phyloP scores from a whole-genome alignment of 768 basidiomycete genomes.

The Daedalea quercina region DNA sequence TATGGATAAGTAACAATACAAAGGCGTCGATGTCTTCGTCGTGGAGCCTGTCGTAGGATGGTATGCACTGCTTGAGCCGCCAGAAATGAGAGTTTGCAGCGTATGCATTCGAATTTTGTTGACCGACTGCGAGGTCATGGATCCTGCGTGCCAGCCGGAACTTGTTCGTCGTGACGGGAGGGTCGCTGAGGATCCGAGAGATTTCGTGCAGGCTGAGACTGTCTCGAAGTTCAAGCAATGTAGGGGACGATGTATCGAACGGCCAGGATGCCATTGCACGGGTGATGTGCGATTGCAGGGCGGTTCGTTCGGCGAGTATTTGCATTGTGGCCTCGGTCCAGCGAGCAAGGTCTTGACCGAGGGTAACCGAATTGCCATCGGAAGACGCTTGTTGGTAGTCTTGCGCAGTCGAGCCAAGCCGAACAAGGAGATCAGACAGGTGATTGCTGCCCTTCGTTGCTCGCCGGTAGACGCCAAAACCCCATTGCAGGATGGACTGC shows the following conservation, averaged over 20 bases:
- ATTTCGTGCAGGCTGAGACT: slow-evolving; percentile 42
- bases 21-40: slow-evolving; percentile 71
- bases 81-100: slow-evolving; percentile 70
- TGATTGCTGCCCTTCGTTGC: slow-evolving; percentile 37
- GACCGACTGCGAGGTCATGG: slow-evolving; percentile 33
- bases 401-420: slow-evolving; percentile 55
- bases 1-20: slow-evolving; percentile 50
- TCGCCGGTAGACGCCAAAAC: slow-evolving; percentile 45
- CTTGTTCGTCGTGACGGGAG: slow-evolving; percentile 62
- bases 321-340: slow-evolving; percentile 61
- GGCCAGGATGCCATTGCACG: slow-evolving; percentile 76
- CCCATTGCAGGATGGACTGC: slow-evolving; percentile 78
- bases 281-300: slow-evolving; percentile 36
- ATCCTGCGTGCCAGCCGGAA: slow-evolving; percentile 69
- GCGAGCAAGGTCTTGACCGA: slow-evolving; percentile 42
- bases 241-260: slow-evolving; percentile 43
- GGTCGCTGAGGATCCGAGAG: slow-evolving; percentile 49
- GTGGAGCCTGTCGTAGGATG: slow-evolving; percentile 43
- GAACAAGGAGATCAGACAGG: slow-evolving; percentile 62
- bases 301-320: slow-evolving; percentile 32
- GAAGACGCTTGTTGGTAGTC: slow-evolving; percentile 40
- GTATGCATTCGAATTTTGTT: slow-evolving; percentile 31
- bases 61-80: slow-evolving; percentile 77
- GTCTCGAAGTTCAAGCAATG: slow-evolving; percentile 38
- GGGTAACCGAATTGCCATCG: slow-evolving; percentile 20